A percentile compares a stretch with the other conserved stretches of the same genome.
Conservation (phyloP, 2,329 filamentous ascomycete genomes). For the Phialophora tarda region DNA sequence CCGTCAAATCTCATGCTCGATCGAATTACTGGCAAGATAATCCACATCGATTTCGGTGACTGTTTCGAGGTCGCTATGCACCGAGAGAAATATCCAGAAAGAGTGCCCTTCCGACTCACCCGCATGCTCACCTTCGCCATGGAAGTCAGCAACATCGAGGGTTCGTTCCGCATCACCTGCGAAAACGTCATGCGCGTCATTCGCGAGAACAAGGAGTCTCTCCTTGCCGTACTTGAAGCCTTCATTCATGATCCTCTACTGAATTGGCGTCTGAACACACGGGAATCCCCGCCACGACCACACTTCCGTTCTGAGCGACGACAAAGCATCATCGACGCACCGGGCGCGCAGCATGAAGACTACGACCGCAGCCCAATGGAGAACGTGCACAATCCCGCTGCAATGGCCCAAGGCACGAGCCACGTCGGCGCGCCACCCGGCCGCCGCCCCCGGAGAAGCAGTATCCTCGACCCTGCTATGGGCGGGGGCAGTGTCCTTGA, state of each 20-base stretch:
- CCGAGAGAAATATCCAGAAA: conserved; percentile 96
- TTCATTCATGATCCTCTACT: conserved; percentile 99
- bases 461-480: conserved; percentile 64
- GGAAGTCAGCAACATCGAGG: conserved; percentile 99
- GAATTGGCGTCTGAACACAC: conserved; percentile 83
- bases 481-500: conserved; percentile 51
- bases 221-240: conserved; percentile 97
- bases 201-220: conserved; percentile 94
- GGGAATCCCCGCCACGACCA: conserved; percentile 65
- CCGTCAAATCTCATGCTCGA: conserved; percentile 98
- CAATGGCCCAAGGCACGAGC: conserved; percentile 49
- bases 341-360: conserved; percentile 42
- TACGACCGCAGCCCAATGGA: conserved; percentile 43
- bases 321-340: conserved; percentile 60
- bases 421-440: conserved; percentile 40
- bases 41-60: conserved; percentile 99
- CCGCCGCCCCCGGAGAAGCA: conserved; percentile 66
- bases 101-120: conserved; percentile 95
- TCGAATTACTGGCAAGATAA: conserved; percentile 91
- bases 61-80: conserved; percentile 99
- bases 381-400: conserved; percentile 39
- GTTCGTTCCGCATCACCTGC: conserved; percentile 96
- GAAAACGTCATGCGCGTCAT: conserved; percentile 98
- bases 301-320: conserved; percentile 67
- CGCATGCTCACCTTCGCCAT: conserved; percentile 99